A percentile compares a stretch with the other conserved stretches of the same genome.
Conservation (phyloP, 108 stramenopile species). For the Epithemia pelagica region DNA sequence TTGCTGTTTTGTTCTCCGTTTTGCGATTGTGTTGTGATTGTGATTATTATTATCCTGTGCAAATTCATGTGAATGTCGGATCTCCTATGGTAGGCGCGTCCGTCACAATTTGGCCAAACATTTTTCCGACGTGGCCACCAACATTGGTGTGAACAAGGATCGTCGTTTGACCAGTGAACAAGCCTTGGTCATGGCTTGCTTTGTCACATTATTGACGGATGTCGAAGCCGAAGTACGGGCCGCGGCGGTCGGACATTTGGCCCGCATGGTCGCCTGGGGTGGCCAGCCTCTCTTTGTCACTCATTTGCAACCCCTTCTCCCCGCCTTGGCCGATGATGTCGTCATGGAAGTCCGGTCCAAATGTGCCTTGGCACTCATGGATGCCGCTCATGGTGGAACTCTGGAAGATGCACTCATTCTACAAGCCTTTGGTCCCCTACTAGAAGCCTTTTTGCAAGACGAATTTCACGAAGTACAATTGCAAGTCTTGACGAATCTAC, state of each 20-base stretch:
- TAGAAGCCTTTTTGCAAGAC: slow-evolving; percentile 79
- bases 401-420: slow-evolving; percentile 72
- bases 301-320: slow-evolving; percentile 62
- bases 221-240: slow-evolving; percentile 92
- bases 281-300: slow-evolving; percentile 62
- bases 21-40: no score
- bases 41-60: no score
- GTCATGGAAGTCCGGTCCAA: slow-evolving; percentile 58
- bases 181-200: slow-evolving; percentile 56
- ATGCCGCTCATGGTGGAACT: slow-evolving; percentile 60
- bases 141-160: slow-evolving; percentile 51
- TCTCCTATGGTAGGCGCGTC: slow-evolving; percentile 90
- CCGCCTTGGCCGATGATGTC: slow-evolving; percentile 52
- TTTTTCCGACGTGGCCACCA: slow-evolving; percentile 68
- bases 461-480: slow-evolving; percentile 89
- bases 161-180: slow-evolving; percentile 25
- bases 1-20: no score
- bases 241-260: slow-evolving; percentile 83
- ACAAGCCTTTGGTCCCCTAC: slow-evolving; percentile 66
- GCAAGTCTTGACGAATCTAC: slow-evolving; percentile 78
- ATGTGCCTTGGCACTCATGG: slow-evolving; percentile 70
- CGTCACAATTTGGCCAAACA: slow-evolving; percentile 85
- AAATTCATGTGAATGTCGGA: no score
- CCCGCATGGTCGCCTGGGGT: slow-evolving; percentile 76
- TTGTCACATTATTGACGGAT: slow-evolving; percentile 76